These are phyloP conservation scores for Aeschynomene evenia DNA, from an alignment of 306 rosid genomes.

Conservation along the genomic window DNA sequence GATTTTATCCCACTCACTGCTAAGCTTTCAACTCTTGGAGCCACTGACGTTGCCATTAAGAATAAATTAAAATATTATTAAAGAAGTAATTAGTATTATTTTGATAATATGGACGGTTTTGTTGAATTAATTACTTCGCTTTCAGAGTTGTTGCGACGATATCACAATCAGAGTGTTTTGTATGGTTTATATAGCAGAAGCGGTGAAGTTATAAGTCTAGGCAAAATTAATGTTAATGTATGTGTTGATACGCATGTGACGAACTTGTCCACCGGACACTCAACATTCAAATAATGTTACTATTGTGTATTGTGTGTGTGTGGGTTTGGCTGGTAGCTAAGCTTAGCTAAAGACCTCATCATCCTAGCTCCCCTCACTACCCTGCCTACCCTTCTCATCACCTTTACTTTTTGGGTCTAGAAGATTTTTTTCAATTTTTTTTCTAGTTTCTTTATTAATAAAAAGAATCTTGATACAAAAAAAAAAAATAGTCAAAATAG, in stretches of 20 bases:
- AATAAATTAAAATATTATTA: no score
- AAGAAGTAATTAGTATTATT: no score
- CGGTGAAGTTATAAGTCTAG: neutral
- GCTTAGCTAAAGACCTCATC: no score
- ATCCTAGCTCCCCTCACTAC: neutral
- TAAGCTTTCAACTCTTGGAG: slow-evolving; percentile 67
- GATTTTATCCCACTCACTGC: slow-evolving; percentile 53
- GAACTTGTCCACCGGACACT: neutral
- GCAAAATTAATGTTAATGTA: no score
- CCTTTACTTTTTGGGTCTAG: no score
- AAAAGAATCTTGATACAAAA: no score
- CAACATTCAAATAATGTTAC: neutral
- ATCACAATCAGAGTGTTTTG: neutral
- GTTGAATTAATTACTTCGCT: neutral
- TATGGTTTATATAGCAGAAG: neutral
- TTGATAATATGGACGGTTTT: no score
- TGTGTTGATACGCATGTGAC: neutral
- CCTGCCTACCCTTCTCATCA: neutral
- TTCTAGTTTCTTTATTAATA: no score
- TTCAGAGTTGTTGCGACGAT: neutral
- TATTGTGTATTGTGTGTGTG: no score
- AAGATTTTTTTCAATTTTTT: no score
- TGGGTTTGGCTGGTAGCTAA: neutral
- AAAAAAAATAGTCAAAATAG: no score
- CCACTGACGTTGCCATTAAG: neutral